Evolutionary conservation across 129 eudicot genomes (phyloP).

Genomic region (sunflower (Helianthus annuus)): DNA sequence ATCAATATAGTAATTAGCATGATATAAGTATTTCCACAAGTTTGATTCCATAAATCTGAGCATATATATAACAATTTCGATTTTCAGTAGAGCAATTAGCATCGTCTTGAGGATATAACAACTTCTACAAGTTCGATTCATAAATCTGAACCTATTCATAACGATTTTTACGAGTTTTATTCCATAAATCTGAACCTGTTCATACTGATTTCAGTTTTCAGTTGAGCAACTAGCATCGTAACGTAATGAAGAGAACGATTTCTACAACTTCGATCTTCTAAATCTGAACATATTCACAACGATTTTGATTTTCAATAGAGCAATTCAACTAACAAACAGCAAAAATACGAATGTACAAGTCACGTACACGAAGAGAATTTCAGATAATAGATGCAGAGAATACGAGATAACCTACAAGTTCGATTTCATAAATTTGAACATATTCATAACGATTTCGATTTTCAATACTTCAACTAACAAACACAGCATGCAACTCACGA

Average conservation of each 20-base stretch:
- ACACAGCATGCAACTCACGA: background rate
- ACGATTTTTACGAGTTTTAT: background rate
- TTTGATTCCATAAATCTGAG: no score
- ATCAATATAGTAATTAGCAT: background rate
- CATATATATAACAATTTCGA: no score
- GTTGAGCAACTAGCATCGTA: background rate
- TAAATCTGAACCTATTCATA: background rate
- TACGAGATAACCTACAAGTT: no score
- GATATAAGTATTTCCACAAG: background rate
- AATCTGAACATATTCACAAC: background rate
- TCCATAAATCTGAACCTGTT: background rate
- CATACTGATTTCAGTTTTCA: background rate
- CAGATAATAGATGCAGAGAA: no score
- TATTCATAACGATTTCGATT: no score
- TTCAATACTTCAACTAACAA: slow-evolving; percentile 1
- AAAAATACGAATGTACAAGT: no score
- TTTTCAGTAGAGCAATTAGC: background rate
- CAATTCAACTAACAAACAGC: no score
- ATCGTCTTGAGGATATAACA: background rate
- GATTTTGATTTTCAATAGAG: background rate
- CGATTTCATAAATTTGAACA: no score
- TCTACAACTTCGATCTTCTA: background rate
- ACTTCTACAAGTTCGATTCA: slow-evolving; percentile 3
- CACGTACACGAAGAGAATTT: no score
- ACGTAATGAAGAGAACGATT: background rate